Conservation (phyloP, 164 flowering plant genomes). For the Brasenia schreberi region DNA sequence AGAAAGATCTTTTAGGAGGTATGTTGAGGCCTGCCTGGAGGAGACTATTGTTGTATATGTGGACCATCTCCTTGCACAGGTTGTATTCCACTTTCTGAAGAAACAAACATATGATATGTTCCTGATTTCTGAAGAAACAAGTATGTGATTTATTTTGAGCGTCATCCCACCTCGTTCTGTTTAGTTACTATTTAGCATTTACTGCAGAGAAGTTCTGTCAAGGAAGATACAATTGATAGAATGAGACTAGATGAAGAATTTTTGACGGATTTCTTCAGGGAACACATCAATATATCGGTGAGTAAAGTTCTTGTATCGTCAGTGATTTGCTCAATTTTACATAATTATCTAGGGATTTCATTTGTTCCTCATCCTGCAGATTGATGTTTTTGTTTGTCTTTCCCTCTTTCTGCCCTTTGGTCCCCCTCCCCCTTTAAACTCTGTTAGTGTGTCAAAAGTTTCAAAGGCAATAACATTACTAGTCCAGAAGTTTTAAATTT, state of each 20-base stretch:
- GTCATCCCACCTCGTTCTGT: neutral
- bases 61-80: slow-evolving; percentile 92
- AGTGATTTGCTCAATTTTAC: too few species aligned
- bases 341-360: too few species aligned
- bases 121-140: neutral
- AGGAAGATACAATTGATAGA: slow-evolving; percentile 95
- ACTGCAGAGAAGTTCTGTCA: slow-evolving; percentile 63
- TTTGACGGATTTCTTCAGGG: slow-evolving; percentile 86
- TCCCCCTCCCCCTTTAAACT: too few species aligned
- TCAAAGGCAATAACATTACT: too few species aligned
- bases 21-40: slow-evolving; percentile 94
- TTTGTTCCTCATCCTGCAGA: too few species aligned
- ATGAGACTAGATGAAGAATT: slow-evolving; percentile 96
- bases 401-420: too few species aligned
- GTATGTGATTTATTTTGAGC: neutral
- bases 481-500: too few species aligned
- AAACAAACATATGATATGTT: neutral
- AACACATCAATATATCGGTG: slow-evolving; percentile 75
- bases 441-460: too few species aligned
- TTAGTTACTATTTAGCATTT: neutral
- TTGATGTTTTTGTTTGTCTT: too few species aligned
- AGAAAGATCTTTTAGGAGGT: slow-evolving; percentile 88
- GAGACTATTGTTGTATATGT: slow-evolving; percentile 85
- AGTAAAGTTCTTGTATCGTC: slow-evolving; percentile 13
- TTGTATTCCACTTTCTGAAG: slow-evolving; percentile 9